phyloP scores from a whole-genome alignment of 2,329 filamentous ascomycete genomes.

The Didymella sp. region DNA sequence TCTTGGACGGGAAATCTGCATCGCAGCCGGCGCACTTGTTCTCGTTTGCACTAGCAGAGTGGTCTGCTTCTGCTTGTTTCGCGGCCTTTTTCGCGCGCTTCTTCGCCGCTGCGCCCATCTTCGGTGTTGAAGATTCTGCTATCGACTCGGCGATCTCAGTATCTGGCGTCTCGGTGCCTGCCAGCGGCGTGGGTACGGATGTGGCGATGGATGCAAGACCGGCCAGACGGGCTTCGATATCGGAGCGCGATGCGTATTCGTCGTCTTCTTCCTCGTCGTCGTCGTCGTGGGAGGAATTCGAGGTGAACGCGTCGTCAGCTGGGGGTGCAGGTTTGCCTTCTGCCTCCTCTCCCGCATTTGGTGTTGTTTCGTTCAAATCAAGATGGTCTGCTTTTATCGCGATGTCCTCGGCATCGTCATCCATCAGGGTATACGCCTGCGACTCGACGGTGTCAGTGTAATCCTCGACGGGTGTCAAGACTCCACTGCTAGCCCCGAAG shows the following conservation, averaged over 20 bases:
- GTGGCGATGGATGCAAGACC: constrained; percentile 3
- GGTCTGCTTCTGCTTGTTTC: constrained; percentile 45
- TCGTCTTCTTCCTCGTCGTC: background rate
- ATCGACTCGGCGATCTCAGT: background rate
- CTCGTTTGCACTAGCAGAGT: constrained; percentile 42
- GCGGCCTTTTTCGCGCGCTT: constrained; percentile 57
- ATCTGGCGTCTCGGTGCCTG: background rate
- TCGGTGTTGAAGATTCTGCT: constrained; percentile 33
- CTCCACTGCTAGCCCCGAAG: constrained; percentile 44
- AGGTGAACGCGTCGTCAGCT: background rate
- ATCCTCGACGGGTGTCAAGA: constrained; percentile 41
- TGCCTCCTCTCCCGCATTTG: background rate
- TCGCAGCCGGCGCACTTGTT: constrained; percentile 80
- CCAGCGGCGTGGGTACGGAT: constrained; percentile 9
- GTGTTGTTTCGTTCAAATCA: constrained; percentile 14
- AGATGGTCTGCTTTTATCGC: constrained; percentile 25
- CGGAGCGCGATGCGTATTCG: background rate
- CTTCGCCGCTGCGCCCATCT: constrained; percentile 57
- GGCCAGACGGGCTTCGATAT: background rate
- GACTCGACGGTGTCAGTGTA: constrained; percentile 7
- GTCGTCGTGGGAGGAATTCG: background rate
- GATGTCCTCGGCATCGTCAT: constrained; percentile 27
- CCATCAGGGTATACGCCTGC: constrained; percentile 35
- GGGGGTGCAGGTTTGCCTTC: background rate
- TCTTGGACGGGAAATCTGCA: constrained; percentile 77